Conservation (phyloP, 805 yeast species). For the Candida germanica region DNA sequence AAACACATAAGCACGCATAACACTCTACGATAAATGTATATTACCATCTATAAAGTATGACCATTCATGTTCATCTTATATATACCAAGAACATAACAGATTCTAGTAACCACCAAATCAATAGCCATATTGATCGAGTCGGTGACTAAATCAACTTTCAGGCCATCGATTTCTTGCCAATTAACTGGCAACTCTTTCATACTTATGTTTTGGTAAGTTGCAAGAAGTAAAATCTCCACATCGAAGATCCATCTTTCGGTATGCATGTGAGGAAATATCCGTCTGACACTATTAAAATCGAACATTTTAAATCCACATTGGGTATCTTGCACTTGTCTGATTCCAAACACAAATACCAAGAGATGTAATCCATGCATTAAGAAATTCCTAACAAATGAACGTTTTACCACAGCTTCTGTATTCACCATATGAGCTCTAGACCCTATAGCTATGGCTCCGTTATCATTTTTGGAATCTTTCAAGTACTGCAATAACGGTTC, state of each 20-base stretch:
- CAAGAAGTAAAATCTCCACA: slow-evolving; percentile 85
- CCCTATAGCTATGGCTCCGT: slow-evolving; percentile 76
- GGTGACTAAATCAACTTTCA: slow-evolving; percentile 86
- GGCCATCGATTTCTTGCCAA: slow-evolving; percentile 97
- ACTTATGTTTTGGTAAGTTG: slow-evolving; percentile 62
- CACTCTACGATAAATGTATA: too few relatives aligned
- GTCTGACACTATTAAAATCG: slow-evolving; percentile 60
- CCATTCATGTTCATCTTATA: slow-evolving; percentile 46
- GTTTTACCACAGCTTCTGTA: slow-evolving; percentile 93
- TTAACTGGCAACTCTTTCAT: slow-evolving; percentile 80
- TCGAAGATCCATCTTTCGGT: slow-evolving; percentile 99
- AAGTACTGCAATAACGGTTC: slow-evolving; percentile 47
- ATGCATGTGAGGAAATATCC: slow-evolving; percentile 85
- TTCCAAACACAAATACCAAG: slow-evolving; percentile 84
- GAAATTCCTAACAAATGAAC: slow-evolving; percentile 83
- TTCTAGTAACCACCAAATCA: slow-evolving; percentile 84
- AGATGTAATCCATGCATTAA: slow-evolving; percentile 91
- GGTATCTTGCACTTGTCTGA: slow-evolving; percentile 82
- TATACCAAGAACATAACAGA: slow-evolving; percentile 83
- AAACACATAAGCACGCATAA: too few relatives aligned
- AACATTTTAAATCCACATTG: slow-evolving; percentile 97
- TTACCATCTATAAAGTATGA: too few relatives aligned
- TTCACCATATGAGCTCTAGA: slow-evolving; percentile 96
- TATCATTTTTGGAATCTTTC: slow-evolving; percentile 13
- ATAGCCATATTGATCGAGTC: slow-evolving; percentile 93